Evolutionary conservation across 169 alveolate species (phyloP), one percentile per base, ranked within the genome.

Genomic region (Plasmodium fragile): DNA sequence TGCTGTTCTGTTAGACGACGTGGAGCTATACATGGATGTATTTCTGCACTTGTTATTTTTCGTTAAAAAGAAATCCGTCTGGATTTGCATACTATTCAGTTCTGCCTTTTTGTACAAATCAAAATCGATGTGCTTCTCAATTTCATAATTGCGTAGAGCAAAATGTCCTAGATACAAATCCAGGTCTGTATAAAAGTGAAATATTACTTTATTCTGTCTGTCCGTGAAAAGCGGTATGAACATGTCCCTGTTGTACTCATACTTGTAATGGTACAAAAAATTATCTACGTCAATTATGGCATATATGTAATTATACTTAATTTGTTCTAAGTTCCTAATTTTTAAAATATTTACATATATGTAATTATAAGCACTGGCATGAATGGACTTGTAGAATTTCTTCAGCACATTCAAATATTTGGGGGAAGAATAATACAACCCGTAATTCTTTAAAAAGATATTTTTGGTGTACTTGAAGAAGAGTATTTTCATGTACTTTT

Each of bases 271-370:
- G 43, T 85, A 85, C 32, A 85, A 53, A 85, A 85, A 85, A 16
- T 75, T 72, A 77, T 85, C 84, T n/a, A 85, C 93, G 79, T 85
- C 93, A 13, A 85, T 85, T 73, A 85, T 85, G 39, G 85, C 85
- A 43, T 85, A 85, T 85, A 85, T 73, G 30, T 85, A 85, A 69
- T 69, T 85, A 53, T 85, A 85, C 80, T 85, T 85, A 32, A 75
- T 30, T 73, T 85, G 70, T 22, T 85, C 93, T 45, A 73, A 34
- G 39, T 85, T 85, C 34, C 65, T 85, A 45, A 85, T 85, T 59
- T 85, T 85, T 85, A 85, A 85, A 52, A 85, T 85, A 34, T 85
- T 85, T 73, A 85, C 84, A 85, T 85, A 85, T 13, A 85, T 85
- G 79, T 85, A 85, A 41, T 85, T 85, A 53, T 85, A 85, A 10